Conservation (phyloP, 2,329 filamentous ascomycete species). For the Chrysoporthe austroafricana region DNA sequence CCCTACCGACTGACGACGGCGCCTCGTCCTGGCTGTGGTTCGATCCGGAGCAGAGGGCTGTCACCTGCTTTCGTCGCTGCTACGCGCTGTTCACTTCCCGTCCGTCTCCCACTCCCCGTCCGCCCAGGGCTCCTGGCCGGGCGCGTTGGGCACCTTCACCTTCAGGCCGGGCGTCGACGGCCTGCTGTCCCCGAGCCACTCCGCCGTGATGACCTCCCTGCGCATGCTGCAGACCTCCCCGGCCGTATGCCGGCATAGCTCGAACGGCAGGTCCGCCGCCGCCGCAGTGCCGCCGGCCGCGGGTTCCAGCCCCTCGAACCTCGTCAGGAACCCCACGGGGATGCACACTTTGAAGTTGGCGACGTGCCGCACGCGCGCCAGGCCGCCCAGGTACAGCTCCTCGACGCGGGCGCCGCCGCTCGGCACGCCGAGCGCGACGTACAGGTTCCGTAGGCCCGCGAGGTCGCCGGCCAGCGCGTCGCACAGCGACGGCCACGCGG, state of each 20-base stretch:
- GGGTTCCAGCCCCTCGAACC: conserved; percentile 15
- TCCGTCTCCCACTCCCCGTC: conserved; percentile 1
- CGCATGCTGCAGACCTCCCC: conserved; percentile 27
- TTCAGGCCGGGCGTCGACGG: conserved; percentile 21
- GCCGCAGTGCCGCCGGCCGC: background rate
- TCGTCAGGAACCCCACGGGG: conserved; percentile 25
- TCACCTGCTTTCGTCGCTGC: background rate
- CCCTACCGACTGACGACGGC: too few species aligned
- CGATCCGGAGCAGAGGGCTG: too few species aligned
- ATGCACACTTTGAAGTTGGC: conserved; percentile 28
- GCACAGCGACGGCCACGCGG: conserved; percentile 27
- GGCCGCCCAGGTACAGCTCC: conserved; percentile 23
- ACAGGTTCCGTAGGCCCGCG: conserved; percentile 24
- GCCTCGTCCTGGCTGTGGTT: too few species aligned
- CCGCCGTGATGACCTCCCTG: conserved; percentile 26
- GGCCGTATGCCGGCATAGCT: conserved; percentile 26
- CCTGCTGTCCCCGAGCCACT: conserved; percentile 26
- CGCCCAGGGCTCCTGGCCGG: conserved; percentile 6
- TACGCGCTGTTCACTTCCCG: background rate
- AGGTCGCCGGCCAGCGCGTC: conserved; percentile 23
- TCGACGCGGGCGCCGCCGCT: conserved; percentile 19
- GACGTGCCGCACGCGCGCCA: conserved; percentile 18
- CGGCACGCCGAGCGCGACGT: conserved; percentile 26
- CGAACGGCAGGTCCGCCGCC: conserved; percentile 5
- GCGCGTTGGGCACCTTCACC: conserved; percentile 19